These are phyloP conservation scores for Lactifluus pinguis DNA, from an alignment of 768 basidiomycete species.

Conservation along the genomic window DNA sequence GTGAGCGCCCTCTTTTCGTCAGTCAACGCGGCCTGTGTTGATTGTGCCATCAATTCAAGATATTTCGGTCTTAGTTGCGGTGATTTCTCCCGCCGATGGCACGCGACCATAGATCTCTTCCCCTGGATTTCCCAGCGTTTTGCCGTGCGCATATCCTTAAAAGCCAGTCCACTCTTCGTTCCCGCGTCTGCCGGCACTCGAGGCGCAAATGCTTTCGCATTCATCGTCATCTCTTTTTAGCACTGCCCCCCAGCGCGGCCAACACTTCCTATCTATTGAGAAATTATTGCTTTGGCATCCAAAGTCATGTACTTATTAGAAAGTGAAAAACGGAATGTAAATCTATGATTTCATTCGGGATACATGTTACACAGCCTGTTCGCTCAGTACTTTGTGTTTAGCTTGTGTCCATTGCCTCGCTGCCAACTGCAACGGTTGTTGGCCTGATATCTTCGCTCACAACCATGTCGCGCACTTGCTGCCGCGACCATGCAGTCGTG, in stretches of 20 bases:
- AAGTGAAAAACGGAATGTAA: not conserved
- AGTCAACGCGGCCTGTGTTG: not conserved
- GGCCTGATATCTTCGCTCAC: slow-evolving; percentile 59
- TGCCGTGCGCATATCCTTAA: not conserved
- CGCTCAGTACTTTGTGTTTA: slow-evolving; percentile 25
- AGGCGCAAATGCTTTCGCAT: not conserved
- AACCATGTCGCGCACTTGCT: slow-evolving; percentile 63
- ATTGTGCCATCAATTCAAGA: slow-evolving; percentile 30
- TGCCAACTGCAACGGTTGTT: slow-evolving; percentile 27
- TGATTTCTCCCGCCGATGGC: slow-evolving; percentile 41
- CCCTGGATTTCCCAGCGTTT: not conserved
- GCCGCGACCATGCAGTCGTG: slow-evolving; percentile 84
- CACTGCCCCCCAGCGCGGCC: not conserved
- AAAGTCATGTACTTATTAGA: slow-evolving; percentile 7
- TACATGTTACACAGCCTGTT: not conserved
- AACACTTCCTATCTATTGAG: not conserved
- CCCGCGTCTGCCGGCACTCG: not conserved
- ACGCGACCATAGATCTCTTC: not conserved
- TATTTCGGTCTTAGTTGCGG: slow-evolving; percentile 58
- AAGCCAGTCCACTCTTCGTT: not conserved
- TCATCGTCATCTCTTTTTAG: not conserved
- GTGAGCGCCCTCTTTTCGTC: slow-evolving; percentile 33
- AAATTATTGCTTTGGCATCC: slow-evolving; percentile 4
- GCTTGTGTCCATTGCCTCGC: slow-evolving; percentile 78
- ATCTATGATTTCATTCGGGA: slow-evolving; percentile 2